Conservation (phyloP, 2,329 filamentous ascomycete genomes). For the Chalaropsis ovoidea region DNA sequence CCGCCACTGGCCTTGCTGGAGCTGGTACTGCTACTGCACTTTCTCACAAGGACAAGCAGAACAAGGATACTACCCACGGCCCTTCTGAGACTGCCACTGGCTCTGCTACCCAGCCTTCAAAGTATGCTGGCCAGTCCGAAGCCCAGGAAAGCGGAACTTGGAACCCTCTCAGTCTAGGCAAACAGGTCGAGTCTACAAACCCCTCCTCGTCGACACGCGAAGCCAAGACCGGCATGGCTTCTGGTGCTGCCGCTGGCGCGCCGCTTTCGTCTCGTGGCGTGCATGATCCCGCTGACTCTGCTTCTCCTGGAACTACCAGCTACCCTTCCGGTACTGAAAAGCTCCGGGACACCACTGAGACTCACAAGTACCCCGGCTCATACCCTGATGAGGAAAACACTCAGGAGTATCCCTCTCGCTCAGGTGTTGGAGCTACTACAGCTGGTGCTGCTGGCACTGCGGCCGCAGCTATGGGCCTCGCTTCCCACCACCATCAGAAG, state of each 20-base stretch:
- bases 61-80: neutral
- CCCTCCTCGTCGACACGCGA: neutral
- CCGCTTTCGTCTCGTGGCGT: neutral
- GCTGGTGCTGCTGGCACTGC: slow-evolving; percentile 3
- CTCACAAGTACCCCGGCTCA: slow-evolving; percentile 18
- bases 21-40: slow-evolving; percentile 2
- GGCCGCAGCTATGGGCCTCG: slow-evolving; percentile 5
- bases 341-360: neutral
- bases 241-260: neutral
- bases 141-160: neutral
- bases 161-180: slow-evolving; percentile 20
- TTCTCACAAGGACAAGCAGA: slow-evolving; percentile 2
- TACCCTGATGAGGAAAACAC: slow-evolving; percentile 16
- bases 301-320: neutral
- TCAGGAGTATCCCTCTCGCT: neutral
- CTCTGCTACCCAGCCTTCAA: neutral
- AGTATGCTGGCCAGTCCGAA: neutral
- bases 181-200: neutral
- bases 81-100: neutral
- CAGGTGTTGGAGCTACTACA: slow-evolving; percentile 10
- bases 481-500: slow-evolving; percentile 3
- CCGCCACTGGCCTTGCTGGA: slow-evolving; percentile 7
- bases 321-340: neutral
- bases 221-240: neutral
- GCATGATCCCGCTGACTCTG: neutral